These are phyloP conservation scores for Ogataea paraovalis DNA, from an alignment of 805 yeast genomes.

Conservation along the genomic window DNA sequence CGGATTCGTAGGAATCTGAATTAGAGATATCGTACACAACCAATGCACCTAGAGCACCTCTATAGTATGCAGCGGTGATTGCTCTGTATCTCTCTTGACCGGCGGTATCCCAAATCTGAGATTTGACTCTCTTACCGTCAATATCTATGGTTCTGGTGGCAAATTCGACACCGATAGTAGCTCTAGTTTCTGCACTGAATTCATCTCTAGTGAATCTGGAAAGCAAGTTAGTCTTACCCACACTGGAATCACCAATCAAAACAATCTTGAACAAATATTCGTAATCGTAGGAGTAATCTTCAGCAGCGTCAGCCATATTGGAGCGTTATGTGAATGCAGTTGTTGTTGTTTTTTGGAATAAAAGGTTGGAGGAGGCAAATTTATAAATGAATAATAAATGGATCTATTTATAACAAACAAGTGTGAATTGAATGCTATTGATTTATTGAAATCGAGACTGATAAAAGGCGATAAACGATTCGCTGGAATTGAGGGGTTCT, in stretches of 20 bases:
- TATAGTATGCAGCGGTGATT: slow-evolving; percentile 92
- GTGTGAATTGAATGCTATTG: too few species aligned
- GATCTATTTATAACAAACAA: too few species aligned
- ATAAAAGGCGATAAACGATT: too few species aligned
- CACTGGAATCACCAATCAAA: slow-evolving; percentile 95
- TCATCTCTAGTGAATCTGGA: slow-evolving; percentile 95
- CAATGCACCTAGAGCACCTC: slow-evolving; percentile 98
- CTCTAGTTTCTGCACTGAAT: slow-evolving; percentile 88
- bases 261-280: slow-evolving; percentile 92
- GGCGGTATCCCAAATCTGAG: slow-evolving; percentile 98
- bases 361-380: too few species aligned
- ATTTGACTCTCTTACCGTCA: slow-evolving; percentile 79
- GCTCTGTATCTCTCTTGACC: slow-evolving; percentile 99
- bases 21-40: slow-evolving; percentile 94
- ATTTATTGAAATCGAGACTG: too few species aligned
- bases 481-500: too few species aligned
- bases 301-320: slow-evolving; percentile 40
- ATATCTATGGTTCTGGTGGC: slow-evolving; percentile 93
- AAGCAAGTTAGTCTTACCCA: slow-evolving; percentile 90
- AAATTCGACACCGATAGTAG: slow-evolving; percentile 97
- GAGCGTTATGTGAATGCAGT: not conserved
- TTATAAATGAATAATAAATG: too few species aligned
- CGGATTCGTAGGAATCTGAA: slow-evolving; percentile 79
- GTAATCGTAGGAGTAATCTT: slow-evolving; percentile 76
- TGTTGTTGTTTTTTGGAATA: too few species aligned